A percentile compares a stretch with the other conserved stretches of the same genome.
phyloP scores from a whole-genome alignment of 805 yeast species.

The Wickerhamomyces pijperi region DNA sequence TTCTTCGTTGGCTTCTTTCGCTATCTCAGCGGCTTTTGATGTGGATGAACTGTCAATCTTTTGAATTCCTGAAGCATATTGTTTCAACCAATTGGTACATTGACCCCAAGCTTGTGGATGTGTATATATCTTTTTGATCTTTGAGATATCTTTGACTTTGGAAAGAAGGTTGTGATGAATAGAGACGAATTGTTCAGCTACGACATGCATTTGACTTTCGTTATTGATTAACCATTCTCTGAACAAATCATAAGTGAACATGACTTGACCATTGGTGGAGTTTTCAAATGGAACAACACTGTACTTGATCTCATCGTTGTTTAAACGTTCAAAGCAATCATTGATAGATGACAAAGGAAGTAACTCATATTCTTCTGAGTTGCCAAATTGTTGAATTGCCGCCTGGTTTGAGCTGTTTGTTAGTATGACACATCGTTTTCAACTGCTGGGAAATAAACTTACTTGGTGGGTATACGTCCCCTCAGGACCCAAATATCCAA shows the following conservation, averaged over 20 bases:
- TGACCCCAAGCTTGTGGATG: slow-evolving; percentile 99
- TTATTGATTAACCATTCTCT: slow-evolving; percentile 47
- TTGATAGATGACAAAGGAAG: slow-evolving; percentile 21
- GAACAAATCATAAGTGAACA: slow-evolving; percentile 70
- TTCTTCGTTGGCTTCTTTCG: slow-evolving; percentile 24
- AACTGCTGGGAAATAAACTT: slow-evolving; percentile 4
- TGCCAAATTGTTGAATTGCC: slow-evolving; percentile 43
- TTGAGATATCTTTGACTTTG: slow-evolving; percentile 28
- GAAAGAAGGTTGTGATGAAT: slow-evolving; percentile 70
- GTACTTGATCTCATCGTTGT: slow-evolving; percentile 37
- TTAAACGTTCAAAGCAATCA: slow-evolving; percentile 51
- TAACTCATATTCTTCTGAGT: slow-evolving; percentile 11
- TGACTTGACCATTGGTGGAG: slow-evolving; percentile 91
- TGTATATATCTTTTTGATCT: slow-evolving; percentile 56
- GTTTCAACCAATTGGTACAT: slow-evolving; percentile 44
- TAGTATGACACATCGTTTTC: too few relatives aligned
- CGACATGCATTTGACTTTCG: slow-evolving; percentile 22
- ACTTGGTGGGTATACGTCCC: slow-evolving; percentile 93
- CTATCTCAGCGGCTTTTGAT: slow-evolving; percentile 70
- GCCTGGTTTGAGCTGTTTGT: slow-evolving; percentile 25
- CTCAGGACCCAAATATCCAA: slow-evolving; percentile 77
- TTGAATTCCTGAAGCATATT: slow-evolving; percentile 25
- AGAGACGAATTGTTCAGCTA: slow-evolving; percentile 73
- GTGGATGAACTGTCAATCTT: slow-evolving; percentile 69
- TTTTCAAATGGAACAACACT: slow-evolving; percentile 88